Conservation (phyloP, 441 rosid genomes). For the Isatis lusitanica region DNA sequence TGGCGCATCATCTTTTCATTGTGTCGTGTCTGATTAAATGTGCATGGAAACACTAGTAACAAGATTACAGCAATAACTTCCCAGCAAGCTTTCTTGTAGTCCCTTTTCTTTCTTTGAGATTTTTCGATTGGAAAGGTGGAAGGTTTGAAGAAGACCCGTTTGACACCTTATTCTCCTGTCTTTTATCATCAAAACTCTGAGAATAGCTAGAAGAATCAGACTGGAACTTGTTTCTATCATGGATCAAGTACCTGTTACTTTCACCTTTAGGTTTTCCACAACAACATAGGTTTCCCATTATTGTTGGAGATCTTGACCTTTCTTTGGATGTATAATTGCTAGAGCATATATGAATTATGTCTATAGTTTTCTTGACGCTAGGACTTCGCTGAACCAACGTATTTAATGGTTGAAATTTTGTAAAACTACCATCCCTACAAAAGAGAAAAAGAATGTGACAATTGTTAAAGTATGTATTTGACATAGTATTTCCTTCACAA, state of each 20-base stretch:
- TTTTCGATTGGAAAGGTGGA: background rate
- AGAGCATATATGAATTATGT: background rate
- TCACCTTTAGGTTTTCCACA: background rate
- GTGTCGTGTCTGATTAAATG: no score
- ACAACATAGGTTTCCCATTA: background rate
- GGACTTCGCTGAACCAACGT: background rate
- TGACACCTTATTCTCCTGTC: background rate
- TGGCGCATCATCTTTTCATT: no score
- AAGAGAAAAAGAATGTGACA: background rate
- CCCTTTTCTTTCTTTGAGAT: background rate
- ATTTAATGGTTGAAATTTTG: background rate
- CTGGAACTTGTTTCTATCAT: background rate
- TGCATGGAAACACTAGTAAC: background rate
- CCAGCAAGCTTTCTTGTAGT: background rate
- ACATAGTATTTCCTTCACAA: no score
- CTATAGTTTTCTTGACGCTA: background rate
- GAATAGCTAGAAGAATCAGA: background rate
- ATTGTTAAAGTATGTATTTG: background rate
- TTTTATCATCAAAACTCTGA: background rate
- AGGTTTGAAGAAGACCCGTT: background rate
- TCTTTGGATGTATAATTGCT: background rate
- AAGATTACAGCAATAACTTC: background rate
- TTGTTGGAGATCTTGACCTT: background rate
- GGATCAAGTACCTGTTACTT: background rate
- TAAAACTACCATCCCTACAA: background rate